Base-by-base conservation (phyloP, 148 eudicot genomes). In the Cornus suecica region DNA sequence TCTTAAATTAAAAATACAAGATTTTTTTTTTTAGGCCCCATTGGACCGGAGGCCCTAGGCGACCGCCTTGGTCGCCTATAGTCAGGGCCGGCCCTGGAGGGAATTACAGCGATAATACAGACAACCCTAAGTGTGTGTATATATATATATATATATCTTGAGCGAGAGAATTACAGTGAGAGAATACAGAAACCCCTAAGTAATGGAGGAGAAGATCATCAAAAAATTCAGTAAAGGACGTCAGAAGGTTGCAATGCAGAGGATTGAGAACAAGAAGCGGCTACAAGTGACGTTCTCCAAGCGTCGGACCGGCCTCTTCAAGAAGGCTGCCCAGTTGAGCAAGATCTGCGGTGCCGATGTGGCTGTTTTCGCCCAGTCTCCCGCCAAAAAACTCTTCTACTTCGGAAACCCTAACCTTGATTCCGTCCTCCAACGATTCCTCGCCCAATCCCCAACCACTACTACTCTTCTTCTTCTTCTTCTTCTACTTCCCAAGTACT, bases 281-380 rank as follows among this genome's bases (percentile, higher is more conserved):
- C n/a, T 32, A 58, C 67, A 73, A 18, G 81, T 78, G 5, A 72
- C 76, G 8, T 78, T 78, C 29, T 32, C 58, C 5, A 78, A 72
- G 67, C 27, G 81, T 11, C 61, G 76, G 26, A 20, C 4, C 3
- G 81, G 76, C 0, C 23, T 78, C 16, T 72, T 78, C 23, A 78
- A 72, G 14, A 66, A 72, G 28, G 81, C 81, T n/a, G 42, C 27
- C 54, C 67, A 78, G 27, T 27, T 78, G 6, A 26, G 76, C 15
- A 23, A 34, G 14, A 32, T 78, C 10, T 78, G 81, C 20, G 75
- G 62, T 27, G 34, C 32, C 22, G 23, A 72, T 65, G 22, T 66
- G 10, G 81, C 76, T 2, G 31, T 78, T 0, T 15, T 72, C 8
- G 66, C 34, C 0, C 51, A 65, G 41, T 72, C 66, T 15, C 56